phyloP scores from a whole-genome alignment of 495 filamentous ascomycete species.

The Penicillium taxi region DNA sequence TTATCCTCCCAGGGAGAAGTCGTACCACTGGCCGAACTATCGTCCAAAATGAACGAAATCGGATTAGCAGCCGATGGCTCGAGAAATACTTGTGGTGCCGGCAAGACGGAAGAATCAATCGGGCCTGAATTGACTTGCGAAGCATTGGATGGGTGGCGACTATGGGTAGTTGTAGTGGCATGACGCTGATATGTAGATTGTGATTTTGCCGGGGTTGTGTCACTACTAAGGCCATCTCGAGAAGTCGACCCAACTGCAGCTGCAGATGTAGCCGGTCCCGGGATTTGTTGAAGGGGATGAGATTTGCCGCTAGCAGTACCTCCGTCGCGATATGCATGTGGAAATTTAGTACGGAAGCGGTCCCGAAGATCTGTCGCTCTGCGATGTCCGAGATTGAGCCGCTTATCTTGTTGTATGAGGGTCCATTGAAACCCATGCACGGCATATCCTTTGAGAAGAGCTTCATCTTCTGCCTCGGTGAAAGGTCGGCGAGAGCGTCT shows the following conservation, averaged over 20 bases:
- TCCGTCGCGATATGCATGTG: conserved; percentile 57
- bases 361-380: conserved; percentile 76
- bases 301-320: conserved; percentile 35
- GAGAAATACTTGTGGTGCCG: conserved; percentile 22
- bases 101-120: conserved; percentile 26
- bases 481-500: conserved; percentile 51
- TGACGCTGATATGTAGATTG: conserved; percentile 1
- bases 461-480: conserved; percentile 65
- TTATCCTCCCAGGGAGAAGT: conserved; percentile 34
- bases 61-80: conserved; percentile 16
- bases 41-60: conserved; percentile 32
- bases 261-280: not conserved
- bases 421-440: conserved; percentile 75
- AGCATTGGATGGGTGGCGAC: conserved; percentile 9
- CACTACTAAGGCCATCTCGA: conserved; percentile 4
- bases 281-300: conserved; percentile 7
- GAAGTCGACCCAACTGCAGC: conserved; percentile 8
- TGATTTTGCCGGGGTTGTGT: conserved; percentile 12
- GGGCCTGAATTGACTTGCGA: conserved; percentile 12
- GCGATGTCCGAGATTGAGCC: conserved; percentile 56
- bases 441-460: conserved; percentile 66
- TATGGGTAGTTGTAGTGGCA: conserved; percentile 9
- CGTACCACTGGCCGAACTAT: conserved; percentile 14
- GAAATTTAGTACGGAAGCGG: conserved; percentile 71
- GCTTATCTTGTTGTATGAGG: conserved; percentile 63